Evolutionary conservation across 345 rosid species (phyloP), one percentile per base, ranked within the genome.

Genomic region (Arabis hirsuta): DNA sequence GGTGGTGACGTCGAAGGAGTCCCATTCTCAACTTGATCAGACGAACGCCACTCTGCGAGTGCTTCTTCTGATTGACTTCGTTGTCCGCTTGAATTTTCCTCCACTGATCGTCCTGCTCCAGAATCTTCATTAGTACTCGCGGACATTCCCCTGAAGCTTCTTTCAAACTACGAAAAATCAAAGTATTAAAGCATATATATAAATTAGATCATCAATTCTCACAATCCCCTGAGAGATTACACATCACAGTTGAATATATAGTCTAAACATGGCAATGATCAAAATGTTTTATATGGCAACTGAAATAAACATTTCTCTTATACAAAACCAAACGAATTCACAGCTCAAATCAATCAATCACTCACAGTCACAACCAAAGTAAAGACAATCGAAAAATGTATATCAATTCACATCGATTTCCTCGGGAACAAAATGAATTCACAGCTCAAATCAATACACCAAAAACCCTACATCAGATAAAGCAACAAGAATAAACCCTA

Each of bases 11-110:
- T 91, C 24, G 94, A 89, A 59, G 96, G 89, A 34, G 79, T 87
- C 71, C 96, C 97, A 76, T 88, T 89, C 73, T 89, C 98, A 74
- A 89, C 88, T 86, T 86, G 96, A 81, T 87, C 96, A 55, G 93
- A 94, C 5, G 97, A 94, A 45, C 96, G 90, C 96, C 97, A 94
- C 79, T 91, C 96, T 1, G 84, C 91, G 69, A 89, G 73, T 36
- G 90, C 90, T 83, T 94, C 98, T 70, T 86, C 93, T 47, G 85
- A 80, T 67, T 88, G 87, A 71, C 86, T 87, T 45, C 72, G 82
- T 80, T 77, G 85, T 66, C 83, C 81, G 54, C 83, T 86, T 10
- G 81, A 84, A 79, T 76, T 78, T 57, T 88, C 92, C 75, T 88
- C 96, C 51, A 56, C 65, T 75, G 92, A 81, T 84, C 84, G 75